A percentile compares a stretch with the other conserved stretches of the same genome.
Evolutionary conservation across 148 eudicot species (phyloP).

Genomic region (Nepenthes mirabilis): DNA sequence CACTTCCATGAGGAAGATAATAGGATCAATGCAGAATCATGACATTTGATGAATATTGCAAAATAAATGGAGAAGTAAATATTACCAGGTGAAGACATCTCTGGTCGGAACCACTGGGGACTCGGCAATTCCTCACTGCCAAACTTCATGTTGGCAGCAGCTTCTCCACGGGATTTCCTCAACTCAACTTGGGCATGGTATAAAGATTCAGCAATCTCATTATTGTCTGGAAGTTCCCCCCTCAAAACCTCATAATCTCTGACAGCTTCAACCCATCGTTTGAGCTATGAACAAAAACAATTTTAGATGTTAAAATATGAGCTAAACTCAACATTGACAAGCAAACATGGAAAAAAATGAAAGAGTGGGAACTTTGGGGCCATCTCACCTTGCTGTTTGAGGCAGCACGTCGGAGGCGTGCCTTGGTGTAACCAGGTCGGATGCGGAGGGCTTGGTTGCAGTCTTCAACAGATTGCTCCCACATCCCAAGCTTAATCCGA

Average conservation of each 20-base stretch:
- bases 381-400: conserved; percentile 59
- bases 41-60: too few relatives aligned
- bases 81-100: too few relatives aligned
- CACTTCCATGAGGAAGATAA: too few relatives aligned
- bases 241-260: conserved; percentile 76
- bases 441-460: conserved; percentile 68
- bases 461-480: conserved; percentile 75
- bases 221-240: conserved; percentile 53
- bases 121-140: conserved; percentile 11
- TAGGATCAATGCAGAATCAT: too few relatives aligned
- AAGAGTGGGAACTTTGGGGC: not conserved
- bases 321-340: not conserved
- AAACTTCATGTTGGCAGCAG: conserved; percentile 62
- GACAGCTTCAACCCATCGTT: conserved; percentile 75
- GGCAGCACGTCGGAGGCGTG: conserved; percentile 82
- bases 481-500: conserved; percentile 73
- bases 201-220: conserved; percentile 69
- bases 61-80: too few relatives aligned
- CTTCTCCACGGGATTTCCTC: conserved; percentile 75
- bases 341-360: not conserved
- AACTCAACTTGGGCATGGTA: conserved; percentile 79
- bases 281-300: conserved; percentile 40
- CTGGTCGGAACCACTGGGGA: too few relatives aligned
- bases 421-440: conserved; percentile 78
- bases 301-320: not conserved